Conservation (phyloP, 345 rosid species). For the Eucalyptus lansdowneana region DNA sequence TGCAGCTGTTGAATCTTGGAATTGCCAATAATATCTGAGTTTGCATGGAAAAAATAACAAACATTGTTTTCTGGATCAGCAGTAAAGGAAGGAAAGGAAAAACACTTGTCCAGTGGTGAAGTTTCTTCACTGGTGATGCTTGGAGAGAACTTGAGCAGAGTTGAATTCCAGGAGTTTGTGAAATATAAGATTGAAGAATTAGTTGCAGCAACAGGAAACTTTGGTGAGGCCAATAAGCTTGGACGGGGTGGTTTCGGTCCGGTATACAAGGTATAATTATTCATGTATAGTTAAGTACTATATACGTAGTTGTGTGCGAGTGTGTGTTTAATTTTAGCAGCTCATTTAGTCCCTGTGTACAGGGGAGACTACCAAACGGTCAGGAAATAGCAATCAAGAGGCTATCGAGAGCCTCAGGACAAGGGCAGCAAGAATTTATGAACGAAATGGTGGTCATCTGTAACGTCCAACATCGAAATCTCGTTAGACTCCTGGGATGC, state of each 20-base stretch:
- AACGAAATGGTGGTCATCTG: slow-evolving; percentile 24
- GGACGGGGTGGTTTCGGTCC: slow-evolving; percentile 7
- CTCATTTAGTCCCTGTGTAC: not conserved
- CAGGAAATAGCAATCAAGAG: slow-evolving; percentile 29
- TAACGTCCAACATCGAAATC: slow-evolving; percentile 21
- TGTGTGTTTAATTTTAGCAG: not conserved
- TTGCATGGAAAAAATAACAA: not conserved
- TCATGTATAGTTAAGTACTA: not conserved
- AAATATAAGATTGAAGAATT: slow-evolving; percentile 23
- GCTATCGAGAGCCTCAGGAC: slow-evolving; percentile 8
- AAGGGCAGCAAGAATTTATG: slow-evolving; percentile 19
- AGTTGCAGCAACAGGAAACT: slow-evolving; percentile 16
- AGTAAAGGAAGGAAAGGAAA: not conserved
- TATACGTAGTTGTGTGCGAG: not conserved
- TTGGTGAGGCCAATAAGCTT: slow-evolving; percentile 16
- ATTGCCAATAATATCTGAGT: not conserved
- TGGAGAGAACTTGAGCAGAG: not conserved
- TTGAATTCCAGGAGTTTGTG: slow-evolving; percentile 5
- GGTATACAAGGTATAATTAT: slow-evolving; percentile 18
- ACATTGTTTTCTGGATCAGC: not conserved
- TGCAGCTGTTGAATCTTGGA: not conserved
- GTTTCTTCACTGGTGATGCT: not conserved
- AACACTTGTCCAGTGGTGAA: not conserved
- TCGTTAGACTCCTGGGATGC: slow-evolving; percentile 19
- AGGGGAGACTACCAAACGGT: slow-evolving; percentile 10